These are phyloP conservation scores for Dictyostelium intermedium DNA, from an alignment of 78 protist species.

Conservation along the genomic window DNA sequence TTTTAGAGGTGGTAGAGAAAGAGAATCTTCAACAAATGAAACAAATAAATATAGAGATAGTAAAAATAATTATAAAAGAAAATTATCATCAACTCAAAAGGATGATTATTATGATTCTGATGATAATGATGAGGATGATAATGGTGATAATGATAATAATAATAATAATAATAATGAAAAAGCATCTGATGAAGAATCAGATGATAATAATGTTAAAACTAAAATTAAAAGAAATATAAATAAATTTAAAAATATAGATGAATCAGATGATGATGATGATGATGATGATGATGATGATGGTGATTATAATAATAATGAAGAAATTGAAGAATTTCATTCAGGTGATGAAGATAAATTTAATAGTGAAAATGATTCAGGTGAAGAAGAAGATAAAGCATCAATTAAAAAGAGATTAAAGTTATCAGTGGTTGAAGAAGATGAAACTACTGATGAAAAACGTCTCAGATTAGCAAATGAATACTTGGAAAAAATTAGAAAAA, in stretches of 20 bases:
- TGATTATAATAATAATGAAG: neutral
- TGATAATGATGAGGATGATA: neutral
- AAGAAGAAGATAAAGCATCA: neutral
- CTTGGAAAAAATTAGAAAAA: conserved; percentile 9
- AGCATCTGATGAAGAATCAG: neutral
- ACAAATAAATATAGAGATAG: neutral
- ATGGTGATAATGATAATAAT: neutral
- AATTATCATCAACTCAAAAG: neutral
- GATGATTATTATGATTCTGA: conserved; percentile 7
- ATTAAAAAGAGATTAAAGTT: neutral
- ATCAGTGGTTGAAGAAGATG: conserved; percentile 67
- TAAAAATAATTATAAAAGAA: neutral
- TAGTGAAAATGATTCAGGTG: conserved; percentile 12
- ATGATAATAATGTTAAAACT: neutral
- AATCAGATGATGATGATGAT: neutral
- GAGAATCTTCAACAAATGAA: neutral
- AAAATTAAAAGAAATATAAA: neutral
- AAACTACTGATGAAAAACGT: conserved; percentile 73
- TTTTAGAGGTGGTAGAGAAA: neutral
- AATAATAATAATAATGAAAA: neutral
- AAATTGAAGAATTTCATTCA: neutral
- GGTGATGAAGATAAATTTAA: conserved; percentile 1
- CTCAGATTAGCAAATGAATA: conserved; percentile 74
- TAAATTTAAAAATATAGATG: neutral
- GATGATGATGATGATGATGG: conserved; percentile 17